phyloP scores from a whole-genome alignment of 192 early-diverging fungal genomes.

The Gryganskiella cystojenkinii region DNA sequence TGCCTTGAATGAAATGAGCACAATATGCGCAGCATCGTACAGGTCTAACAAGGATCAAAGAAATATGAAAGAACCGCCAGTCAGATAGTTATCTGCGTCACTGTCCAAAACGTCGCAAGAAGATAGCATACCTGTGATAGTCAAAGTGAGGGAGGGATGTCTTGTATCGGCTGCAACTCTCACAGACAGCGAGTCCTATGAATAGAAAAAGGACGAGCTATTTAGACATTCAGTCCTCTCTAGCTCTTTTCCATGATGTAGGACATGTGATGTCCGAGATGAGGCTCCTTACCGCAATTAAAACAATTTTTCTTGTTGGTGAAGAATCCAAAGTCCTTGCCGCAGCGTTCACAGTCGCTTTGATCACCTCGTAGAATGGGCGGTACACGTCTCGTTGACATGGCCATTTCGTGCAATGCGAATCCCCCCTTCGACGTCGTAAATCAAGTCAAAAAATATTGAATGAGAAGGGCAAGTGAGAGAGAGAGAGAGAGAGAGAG shows the following conservation, averaged over 20 bases:
- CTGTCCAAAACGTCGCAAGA: no score
- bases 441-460: neutral
- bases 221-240: neutral
- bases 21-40: conserved; percentile 35
- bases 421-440: neutral
- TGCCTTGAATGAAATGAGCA: conserved; percentile 38
- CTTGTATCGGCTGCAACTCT: conserved; percentile 29
- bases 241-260: neutral
- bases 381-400: neutral
- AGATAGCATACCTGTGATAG: conserved; percentile 8
- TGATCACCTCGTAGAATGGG: conserved; percentile 1
- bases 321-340: conserved; percentile 3
- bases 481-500: neutral
- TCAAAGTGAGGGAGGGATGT: conserved; percentile 28
- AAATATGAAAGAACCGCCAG: no score
- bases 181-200: conserved; percentile 18
- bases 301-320: conserved; percentile 12
- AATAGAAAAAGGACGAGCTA: neutral
- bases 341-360: conserved; percentile 24
- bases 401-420: no score
- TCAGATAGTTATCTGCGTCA: neutral
- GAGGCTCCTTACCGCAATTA: conserved; percentile 23
- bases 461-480: neutral
- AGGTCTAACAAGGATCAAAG: conserved; percentile 18
- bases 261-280: no score